phyloP scores from a whole-genome alignment of 2,329 filamentous ascomycete species.

The Fusarium goolgardi region DNA sequence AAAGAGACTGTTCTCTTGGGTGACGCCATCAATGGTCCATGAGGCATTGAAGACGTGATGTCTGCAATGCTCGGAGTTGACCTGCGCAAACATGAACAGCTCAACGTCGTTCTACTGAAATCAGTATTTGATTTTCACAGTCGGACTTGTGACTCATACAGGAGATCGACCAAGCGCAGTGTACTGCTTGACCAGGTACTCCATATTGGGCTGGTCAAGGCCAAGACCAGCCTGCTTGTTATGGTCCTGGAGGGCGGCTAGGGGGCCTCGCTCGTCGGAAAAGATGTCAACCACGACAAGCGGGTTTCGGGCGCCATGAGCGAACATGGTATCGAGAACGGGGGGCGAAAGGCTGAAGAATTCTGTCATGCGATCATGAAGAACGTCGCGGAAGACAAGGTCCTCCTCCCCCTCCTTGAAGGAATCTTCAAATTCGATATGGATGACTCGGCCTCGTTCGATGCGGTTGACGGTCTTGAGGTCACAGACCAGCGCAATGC shows the following conservation, averaged over 20 bases:
- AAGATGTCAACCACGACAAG: conserved; percentile 83
- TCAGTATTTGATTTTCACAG: conserved; percentile 36
- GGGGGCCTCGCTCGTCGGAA: conserved; percentile 70
- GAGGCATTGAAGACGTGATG: conserved; percentile 95
- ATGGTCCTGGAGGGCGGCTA: conserved; percentile 80
- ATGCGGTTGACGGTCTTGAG: conserved; percentile 80
- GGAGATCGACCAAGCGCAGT: conserved; percentile 64
- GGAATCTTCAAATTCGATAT: conserved; percentile 68
- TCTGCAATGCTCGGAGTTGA: conserved; percentile 94
- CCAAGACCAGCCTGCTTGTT: conserved; percentile 88
- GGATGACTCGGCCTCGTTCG: conserved; percentile 85
- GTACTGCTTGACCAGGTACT: conserved; percentile 82
- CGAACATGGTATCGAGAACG: conserved; percentile 81
- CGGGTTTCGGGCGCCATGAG: conserved; percentile 69
- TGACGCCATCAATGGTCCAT: conserved; percentile 91
- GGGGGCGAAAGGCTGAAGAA: conserved; percentile 75
- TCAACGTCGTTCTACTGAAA: conserved; percentile 77
- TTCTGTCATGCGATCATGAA: conserved; percentile 98
- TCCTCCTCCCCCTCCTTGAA: conserved; percentile 61
- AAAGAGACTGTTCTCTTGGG: conserved; percentile 85
- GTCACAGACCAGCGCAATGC: conserved; percentile 91
- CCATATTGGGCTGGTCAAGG: conserved; percentile 88
- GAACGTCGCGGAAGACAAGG: conserved; percentile 70
- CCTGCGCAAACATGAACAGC: conserved; percentile 99
- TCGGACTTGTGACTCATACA: conserved; percentile 54